phyloP scores from a whole-genome alignment of 495 filamentous ascomycete species.

The Podospora anserina region DNA sequence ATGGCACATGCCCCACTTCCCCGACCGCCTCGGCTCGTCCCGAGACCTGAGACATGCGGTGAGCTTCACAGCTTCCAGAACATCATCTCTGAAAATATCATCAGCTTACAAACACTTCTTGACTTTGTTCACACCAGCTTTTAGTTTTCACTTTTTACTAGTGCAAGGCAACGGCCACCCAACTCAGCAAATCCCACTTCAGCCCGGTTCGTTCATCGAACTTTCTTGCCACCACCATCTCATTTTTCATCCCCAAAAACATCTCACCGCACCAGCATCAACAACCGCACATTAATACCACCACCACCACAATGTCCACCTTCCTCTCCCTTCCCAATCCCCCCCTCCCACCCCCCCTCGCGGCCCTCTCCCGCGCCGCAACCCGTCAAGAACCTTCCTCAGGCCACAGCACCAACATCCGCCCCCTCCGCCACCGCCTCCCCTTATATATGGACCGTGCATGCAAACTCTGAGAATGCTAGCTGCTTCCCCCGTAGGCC shows the following conservation, averaged over 20 bases:
- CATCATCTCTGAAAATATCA: not conserved
- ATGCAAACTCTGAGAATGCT: no score
- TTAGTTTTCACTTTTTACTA: no score
- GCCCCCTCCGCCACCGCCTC: constrained; percentile 21
- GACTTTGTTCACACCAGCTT: not conserved
- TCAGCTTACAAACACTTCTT: not conserved
- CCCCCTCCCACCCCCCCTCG: constrained; percentile 12
- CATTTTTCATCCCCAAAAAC: not conserved
- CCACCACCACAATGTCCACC: constrained; percentile 18
- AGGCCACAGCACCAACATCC: constrained; percentile 23
- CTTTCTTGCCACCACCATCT: no score
- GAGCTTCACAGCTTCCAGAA: not conserved
- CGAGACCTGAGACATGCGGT: not conserved
- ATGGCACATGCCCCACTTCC: not conserved
- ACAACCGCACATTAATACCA: not conserved
- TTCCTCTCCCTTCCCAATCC: constrained; percentile 25
- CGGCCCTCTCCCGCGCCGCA: constrained; percentile 13
- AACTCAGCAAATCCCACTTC: no score
- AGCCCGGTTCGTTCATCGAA: no score
- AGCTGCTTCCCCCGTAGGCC: no score
- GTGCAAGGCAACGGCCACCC: no score
- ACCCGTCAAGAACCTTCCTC: constrained; percentile 14
- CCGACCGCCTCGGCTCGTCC: not conserved
- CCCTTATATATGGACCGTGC: no score
- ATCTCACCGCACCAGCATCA: not conserved